Evolutionary conservation across 2,329 filamentous ascomycete species (phyloP), one percentile per base, ranked within the genome.

Genomic region (Penicillium capsulatum): DNA sequence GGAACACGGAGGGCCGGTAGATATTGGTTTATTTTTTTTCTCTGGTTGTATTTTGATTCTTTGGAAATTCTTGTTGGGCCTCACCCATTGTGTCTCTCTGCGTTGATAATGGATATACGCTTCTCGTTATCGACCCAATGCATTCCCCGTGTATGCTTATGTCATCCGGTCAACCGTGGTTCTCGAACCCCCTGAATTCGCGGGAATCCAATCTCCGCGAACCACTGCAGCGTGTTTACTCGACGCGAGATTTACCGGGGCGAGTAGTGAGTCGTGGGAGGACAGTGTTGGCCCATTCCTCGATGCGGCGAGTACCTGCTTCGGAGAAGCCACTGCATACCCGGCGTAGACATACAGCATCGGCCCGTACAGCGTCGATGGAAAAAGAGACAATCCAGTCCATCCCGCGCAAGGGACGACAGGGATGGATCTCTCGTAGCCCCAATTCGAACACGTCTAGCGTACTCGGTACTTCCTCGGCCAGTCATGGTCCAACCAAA

Each of bases 11-110:
- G 19, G 19, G 9, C 9, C 19, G 9, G 19, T 22, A 22, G 19
- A 22, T 22, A 22, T 9, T 22, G 19, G n/a, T n/a, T n/a, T n/a
- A 20, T 28, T 31, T 10, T 42, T 42, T 19, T 17, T 7, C 41
- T 51, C 33, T 31, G 24, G 39, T 33, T 53, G 47, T 53, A 51
- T 16, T 41, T 37, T 36, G 41, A 42, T 43, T 38, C 16, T 22
- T 7, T 31, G 16, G 16, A 24, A 13, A 22, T 22, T 22, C 9
- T 22, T 22, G n/a, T n/a, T n/a, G n/a, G n/a, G n/a, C n/a, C n/a
- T n/a, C n/a, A n/a, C n/a, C n/a, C n/a, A n/a, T n/a, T 22, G 19
- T 22, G 19, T 22, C 5, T 9, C 5, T 22, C 19, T 9, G 9
- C 5, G 9, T 22, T 22, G 19, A 22, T 22, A 22, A 22, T 22